Conservation (phyloP, 257 asterid genomes). For the Vinca minor region DNA sequence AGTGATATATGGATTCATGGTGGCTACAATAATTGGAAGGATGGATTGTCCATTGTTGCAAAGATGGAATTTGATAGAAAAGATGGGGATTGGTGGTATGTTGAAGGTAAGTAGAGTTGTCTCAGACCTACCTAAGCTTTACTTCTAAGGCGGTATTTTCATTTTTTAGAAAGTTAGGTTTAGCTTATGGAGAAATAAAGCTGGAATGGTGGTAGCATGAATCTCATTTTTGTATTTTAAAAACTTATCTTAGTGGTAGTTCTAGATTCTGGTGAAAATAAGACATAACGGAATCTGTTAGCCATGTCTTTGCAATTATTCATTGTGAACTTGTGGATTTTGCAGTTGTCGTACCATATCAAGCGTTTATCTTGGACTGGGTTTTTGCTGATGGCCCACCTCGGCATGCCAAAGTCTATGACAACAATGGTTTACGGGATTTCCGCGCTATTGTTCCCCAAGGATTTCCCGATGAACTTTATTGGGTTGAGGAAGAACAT, state of each 20-base stretch:
- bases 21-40: slow-evolving; percentile 71
- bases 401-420: slow-evolving; percentile 50
- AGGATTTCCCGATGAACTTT: slow-evolving; percentile 41
- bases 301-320: neutral
- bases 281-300: neutral
- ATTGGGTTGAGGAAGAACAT: slow-evolving; percentile 80
- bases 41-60: slow-evolving; percentile 65
- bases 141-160: neutral
- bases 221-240: neutral
- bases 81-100: slow-evolving; percentile 85
- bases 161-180: too few relatives aligned
- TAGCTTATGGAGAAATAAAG: neutral
- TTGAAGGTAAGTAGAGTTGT: slow-evolving; percentile 50
- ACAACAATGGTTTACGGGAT: slow-evolving; percentile 64
- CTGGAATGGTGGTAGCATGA: neutral
- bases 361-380: slow-evolving; percentile 83
- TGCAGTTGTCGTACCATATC: slow-evolving; percentile 76
- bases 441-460: slow-evolving; percentile 73
- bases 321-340: slow-evolving; percentile 16
- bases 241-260: neutral
- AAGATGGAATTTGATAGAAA: slow-evolving; percentile 46
- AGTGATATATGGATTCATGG: slow-evolving; percentile 86
- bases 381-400: slow-evolving; percentile 97
- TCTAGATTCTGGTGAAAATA: neutral
- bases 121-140: slow-evolving; percentile 11